phyloP scores from a whole-genome alignment of 441 rosid genomes.

The Kokia cookei region DNA sequence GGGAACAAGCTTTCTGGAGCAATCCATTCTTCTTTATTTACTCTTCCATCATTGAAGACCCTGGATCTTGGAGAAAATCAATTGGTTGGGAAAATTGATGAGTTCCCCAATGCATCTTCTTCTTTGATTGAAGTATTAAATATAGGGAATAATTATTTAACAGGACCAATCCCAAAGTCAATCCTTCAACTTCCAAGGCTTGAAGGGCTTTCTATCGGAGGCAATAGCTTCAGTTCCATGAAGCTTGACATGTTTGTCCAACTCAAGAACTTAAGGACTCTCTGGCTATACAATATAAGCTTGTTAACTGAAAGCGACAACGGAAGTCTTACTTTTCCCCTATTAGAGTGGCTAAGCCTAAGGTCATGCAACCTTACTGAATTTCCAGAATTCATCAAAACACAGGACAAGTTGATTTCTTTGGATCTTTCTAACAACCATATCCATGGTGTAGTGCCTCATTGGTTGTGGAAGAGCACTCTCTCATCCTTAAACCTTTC shows the following conservation, averaged over 20 bases:
- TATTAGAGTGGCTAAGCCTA: neutral
- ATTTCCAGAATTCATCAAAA: constrained; percentile 22
- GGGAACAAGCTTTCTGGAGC: too few relatives aligned
- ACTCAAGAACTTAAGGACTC: neutral
- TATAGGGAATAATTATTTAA: too few relatives aligned
- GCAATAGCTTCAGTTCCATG: too few relatives aligned
- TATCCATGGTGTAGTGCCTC: neutral
- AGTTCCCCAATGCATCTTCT: too few relatives aligned
- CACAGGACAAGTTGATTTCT: neutral
- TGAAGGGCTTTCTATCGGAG: too few relatives aligned
- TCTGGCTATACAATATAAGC: neutral
- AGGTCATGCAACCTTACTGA: constrained; percentile 21
- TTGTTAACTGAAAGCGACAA: neutral
- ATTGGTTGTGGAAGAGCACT: neutral
- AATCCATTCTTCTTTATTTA: neutral
- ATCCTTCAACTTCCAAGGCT: too few relatives aligned
- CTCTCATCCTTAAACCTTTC: neutral
- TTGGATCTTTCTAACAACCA: neutral
- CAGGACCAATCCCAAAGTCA: too few relatives aligned
- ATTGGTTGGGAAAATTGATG: too few relatives aligned
- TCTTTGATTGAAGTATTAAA: fast-evolving
- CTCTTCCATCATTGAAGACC: neutral
- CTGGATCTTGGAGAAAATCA: fast-evolving
- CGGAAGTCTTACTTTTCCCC: neutral
- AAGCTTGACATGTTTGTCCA: too few relatives aligned